Evolutionary conservation across 768 basidiomycete genomes (phyloP), one percentile per base, ranked within the genome.

Genomic region (Hortiboletus campestris): DNA sequence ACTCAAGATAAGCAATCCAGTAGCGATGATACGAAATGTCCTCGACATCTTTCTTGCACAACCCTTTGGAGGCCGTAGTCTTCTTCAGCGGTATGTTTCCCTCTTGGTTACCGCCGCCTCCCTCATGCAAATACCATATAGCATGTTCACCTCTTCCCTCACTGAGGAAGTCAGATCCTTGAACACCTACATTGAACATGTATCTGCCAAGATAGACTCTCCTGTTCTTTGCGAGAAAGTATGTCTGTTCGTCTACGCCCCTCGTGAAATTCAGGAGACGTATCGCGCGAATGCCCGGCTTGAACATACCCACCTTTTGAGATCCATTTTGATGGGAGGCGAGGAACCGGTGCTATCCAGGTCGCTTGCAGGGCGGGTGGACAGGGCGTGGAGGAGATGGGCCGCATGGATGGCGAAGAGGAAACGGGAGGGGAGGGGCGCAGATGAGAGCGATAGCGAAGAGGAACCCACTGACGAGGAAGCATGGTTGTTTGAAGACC

Each of bases 41-140:
- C 79, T 99, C 56, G 96, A 98, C 65, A 80, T 99, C 40, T 98
- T 99, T 78, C 82, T 98, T 17, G 97, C 97, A 0, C 88, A 95
- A 67, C 97, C 97, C 3, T 99, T 99, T 69, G 97, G 97, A 3
- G 92, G 94, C 7, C 85, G 85, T 57, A 94, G 91, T 69, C 77
- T 99, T 25, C 78, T 98, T 17, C 97, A 99, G 72, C 80, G 92
- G 93, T 89, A 58, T 46, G 75, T 58, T 35, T 32, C 31, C 28
- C 16, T 28, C 43, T 38, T 42, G 51, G 25, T 29, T 25, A 5
- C 19, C 13, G 0, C 31, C 32, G 3, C 31, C 16, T 31, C n/a
- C 28, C 48, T 66, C 53, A 65, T 41, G 25, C 28, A 16, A 42
- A 46, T 53, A 1, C 32, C 31, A 13, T 31, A 34, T 62, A 94